Conservation (phyloP, 495 filamentous ascomycete genomes). For the Penicillium coprophilum region DNA sequence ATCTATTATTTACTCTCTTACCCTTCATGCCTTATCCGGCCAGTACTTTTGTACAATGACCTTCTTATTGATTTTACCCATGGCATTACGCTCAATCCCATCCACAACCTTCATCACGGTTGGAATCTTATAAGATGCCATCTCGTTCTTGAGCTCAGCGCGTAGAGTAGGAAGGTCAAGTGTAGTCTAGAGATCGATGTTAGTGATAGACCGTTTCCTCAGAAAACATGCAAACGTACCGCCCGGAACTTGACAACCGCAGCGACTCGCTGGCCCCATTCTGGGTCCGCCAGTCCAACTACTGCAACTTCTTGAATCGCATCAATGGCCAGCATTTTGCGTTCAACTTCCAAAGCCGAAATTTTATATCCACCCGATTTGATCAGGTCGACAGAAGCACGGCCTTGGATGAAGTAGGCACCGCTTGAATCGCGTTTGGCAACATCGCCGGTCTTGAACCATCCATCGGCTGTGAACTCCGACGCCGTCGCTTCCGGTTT, state of each 20-base stretch:
- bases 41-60: conserved; percentile 45
- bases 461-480: conserved; percentile 46
- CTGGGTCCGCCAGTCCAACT: conserved; percentile 43
- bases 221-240: conserved; percentile 29
- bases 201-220: conserved; percentile 3
- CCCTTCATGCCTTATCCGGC: conserved; percentile 30
- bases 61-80: conserved; percentile 53
- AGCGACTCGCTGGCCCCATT: conserved; percentile 49
- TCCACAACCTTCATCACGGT: conserved; percentile 46
- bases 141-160: conserved; percentile 40
- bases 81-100: conserved; percentile 48
- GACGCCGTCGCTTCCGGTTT: conserved; percentile 43
- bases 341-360: conserved; percentile 47
- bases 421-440: conserved; percentile 39
- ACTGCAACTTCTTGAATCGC: conserved; percentile 44
- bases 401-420: conserved; percentile 47
- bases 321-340: conserved; percentile 40
- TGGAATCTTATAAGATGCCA: conserved; percentile 51
- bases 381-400: conserved; percentile 47
- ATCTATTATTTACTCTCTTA: not conserved
- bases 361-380: conserved; percentile 51
- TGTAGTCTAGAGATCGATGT: conserved; percentile 23
- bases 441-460: conserved; percentile 52
- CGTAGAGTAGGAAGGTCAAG: conserved; percentile 39
- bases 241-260: conserved; percentile 44